phyloP scores from a whole-genome alignment of 352 stramenopile genomes.

The Pythium phragmitis region DNA sequence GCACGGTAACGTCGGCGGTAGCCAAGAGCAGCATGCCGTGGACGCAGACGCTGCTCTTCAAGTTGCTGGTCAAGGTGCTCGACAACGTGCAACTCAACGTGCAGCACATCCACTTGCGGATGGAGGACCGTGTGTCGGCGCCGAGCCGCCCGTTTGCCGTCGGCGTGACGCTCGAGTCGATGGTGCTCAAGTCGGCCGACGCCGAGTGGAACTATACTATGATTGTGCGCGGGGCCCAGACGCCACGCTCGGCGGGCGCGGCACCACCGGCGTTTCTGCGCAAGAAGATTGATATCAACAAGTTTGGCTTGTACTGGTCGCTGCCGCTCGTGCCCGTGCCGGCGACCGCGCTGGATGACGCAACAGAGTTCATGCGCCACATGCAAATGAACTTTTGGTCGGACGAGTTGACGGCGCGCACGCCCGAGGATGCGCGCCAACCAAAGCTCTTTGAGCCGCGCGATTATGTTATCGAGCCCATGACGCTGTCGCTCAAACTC shows the following conservation, averaged over 20 bases:
- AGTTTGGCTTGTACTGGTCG: conserved; percentile 81
- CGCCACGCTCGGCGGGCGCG: conserved; percentile 11
- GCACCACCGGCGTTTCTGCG: conserved; percentile 45
- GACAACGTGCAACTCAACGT: conserved; percentile 86
- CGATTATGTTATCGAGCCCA: conserved; percentile 73
- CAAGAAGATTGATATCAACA: conserved; percentile 84
- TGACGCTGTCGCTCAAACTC: conserved; percentile 78
- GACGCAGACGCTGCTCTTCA: conserved; percentile 79
- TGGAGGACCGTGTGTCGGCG: conserved; percentile 69
- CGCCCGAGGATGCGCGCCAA: conserved; percentile 20
- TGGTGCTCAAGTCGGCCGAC: conserved; percentile 83
- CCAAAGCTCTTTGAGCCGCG: conserved; percentile 39
- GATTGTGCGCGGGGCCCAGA: conserved; percentile 48
- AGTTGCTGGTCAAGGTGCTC: conserved; percentile 75
- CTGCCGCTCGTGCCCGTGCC: conserved; percentile 50
- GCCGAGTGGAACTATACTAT: conserved; percentile 84
- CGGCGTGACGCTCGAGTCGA: conserved; percentile 71
- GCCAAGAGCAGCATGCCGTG: conserved; percentile 27
- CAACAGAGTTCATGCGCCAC: conserved; percentile 52
- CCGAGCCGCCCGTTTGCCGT: conserved; percentile 48
- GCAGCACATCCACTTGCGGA: conserved; percentile 68
- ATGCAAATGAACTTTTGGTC: conserved; percentile 74
- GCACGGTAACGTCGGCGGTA: conserved; percentile 10
- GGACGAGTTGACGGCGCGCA: conserved; percentile 9
- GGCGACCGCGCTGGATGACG: conserved; percentile 43